These are phyloP conservation scores for Polychytrium aggregatum DNA, from an alignment of 192 early-diverging fungal genomes.

Conservation along the genomic window DNA sequence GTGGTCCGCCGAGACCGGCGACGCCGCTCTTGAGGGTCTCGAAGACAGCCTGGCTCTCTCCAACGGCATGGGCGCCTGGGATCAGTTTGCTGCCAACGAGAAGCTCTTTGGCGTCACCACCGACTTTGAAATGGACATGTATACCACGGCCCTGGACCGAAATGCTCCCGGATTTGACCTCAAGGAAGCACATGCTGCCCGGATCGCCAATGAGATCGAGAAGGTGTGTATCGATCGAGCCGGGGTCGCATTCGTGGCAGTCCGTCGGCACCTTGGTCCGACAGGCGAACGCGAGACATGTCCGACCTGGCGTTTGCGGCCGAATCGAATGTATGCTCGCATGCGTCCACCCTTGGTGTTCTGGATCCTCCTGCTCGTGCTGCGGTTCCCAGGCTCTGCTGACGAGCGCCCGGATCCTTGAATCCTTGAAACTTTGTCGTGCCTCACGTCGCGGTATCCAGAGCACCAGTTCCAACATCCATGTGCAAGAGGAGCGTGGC, in stretches of 20 bases:
- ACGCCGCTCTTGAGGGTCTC: constrained; percentile 6
- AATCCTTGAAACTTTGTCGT: too few relatives aligned
- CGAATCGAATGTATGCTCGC: too few relatives aligned
- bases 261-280: not conserved
- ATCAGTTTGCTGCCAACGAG: constrained; percentile 95
- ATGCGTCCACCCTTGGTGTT: too few relatives aligned
- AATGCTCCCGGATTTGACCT: constrained; percentile 72
- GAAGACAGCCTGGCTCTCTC: constrained; percentile 6
- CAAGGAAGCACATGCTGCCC: constrained; percentile 75
- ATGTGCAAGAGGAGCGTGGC: constrained; percentile 87
- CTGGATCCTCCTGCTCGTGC: too few relatives aligned
- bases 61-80: constrained; percentile 53
- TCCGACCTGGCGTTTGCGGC: not conserved
- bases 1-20: constrained; percentile 66
- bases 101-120: constrained; percentile 87
- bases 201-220: constrained; percentile 88
- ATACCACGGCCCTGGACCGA: constrained; percentile 87
- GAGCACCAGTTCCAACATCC: constrained; percentile 60
- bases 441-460: too few relatives aligned
- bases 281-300: not conserved
- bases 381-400: too few relatives aligned
- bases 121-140: constrained; percentile 92
- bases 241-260: constrained; percentile 1
- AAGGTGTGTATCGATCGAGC: not conserved
- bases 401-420: too few relatives aligned